Evolutionary conservation across 2,329 filamentous ascomycete species (phyloP), one percentile per base, ranked within the genome.

Genomic region (Pseudocercospora cruenta): DNA sequence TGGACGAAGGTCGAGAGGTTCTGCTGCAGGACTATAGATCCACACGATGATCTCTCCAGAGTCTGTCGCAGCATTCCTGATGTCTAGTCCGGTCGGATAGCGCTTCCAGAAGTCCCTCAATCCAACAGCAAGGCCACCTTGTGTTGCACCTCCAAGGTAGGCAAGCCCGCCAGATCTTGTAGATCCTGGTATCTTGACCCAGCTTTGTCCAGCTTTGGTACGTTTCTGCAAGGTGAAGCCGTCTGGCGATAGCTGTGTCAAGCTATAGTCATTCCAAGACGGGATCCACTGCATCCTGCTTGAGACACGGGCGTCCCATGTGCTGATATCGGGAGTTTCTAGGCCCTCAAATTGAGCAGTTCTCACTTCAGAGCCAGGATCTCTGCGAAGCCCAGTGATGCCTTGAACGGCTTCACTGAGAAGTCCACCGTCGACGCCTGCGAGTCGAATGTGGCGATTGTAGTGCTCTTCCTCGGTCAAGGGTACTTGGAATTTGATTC

Each of bases 21-120:
- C 80, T 0, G 85, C 86, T 0, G 79, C 78, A 1, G 87, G 87
- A 60, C 83, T 86, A 68, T 89, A 89, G 0, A 90, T 74, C 87
- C 87, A 90, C 0, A 88, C 65, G 0, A 86, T 89, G 10, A 89
- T 78, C 4, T 81, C 78, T 0, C 86, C 86, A 1, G 75, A 72
- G 54, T 87, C 83, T 0, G 79, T 78, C 0, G 80, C 81, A 0
- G 86, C 84, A 59, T 85, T 81, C 0, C 80, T 76, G 10, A 89
- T 81, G 54, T 89, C 87, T 4, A 89, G 75, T 3, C 84, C 82
- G 0, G 85, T 86, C 0, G 87, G 87, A 68, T 87, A 88, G 16
- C 85, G 81, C 78, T 89, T 86, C 87, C 87, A 89, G 73, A 89
- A 89, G 70, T 89, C 83, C 2, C 84, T 82, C 55, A 87, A 79